A percentile compares a stretch with the other conserved stretches of the same genome.
phyloP scores from a whole-genome alignment of 495 filamentous ascomycete species.

The Penicillium cosmopolitanum region DNA sequence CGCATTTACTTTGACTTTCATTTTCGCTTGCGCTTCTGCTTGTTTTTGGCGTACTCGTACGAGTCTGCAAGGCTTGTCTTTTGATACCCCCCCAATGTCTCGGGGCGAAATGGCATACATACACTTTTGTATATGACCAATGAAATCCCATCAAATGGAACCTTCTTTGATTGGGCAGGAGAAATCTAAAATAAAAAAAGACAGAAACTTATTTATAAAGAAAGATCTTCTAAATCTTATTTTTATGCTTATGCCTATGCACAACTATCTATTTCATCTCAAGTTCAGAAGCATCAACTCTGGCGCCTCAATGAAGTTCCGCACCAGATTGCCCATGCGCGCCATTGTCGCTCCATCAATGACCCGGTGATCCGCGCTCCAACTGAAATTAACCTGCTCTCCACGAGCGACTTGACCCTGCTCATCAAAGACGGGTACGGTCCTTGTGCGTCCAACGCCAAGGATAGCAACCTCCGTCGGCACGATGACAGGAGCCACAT shows the following conservation, averaged over 20 bases:
- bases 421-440: slow-evolving; percentile 70
- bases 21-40: too few relatives aligned
- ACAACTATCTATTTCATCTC: slow-evolving; percentile 32
- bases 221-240: neutral
- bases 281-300: slow-evolving; percentile 73
- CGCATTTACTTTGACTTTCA: slow-evolving; percentile 8
- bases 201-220: neutral
- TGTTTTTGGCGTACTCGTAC: slow-evolving; percentile 10
- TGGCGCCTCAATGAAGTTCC: slow-evolving; percentile 76
- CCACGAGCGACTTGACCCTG: slow-evolving; percentile 88
- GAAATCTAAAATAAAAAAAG: too few relatives aligned
- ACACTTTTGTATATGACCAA: neutral
- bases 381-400: slow-evolving; percentile 90
- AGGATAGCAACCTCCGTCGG: slow-evolving; percentile 89
- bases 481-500: slow-evolving; percentile 88
- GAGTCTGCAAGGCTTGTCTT: slow-evolving; percentile 8
- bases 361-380: slow-evolving; percentile 95
- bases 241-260: slow-evolving; percentile 13
- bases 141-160: neutral
- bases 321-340: slow-evolving; percentile 79
- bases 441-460: slow-evolving; percentile 79
- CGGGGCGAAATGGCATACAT: neutral
- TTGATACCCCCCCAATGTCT: slow-evolving; percentile 18
- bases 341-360: slow-evolving; percentile 96
- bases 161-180: too few relatives aligned